Conservation (phyloP, 2,329 filamentous ascomycete species). For the Penicillium fuscoglaucum region DNA sequence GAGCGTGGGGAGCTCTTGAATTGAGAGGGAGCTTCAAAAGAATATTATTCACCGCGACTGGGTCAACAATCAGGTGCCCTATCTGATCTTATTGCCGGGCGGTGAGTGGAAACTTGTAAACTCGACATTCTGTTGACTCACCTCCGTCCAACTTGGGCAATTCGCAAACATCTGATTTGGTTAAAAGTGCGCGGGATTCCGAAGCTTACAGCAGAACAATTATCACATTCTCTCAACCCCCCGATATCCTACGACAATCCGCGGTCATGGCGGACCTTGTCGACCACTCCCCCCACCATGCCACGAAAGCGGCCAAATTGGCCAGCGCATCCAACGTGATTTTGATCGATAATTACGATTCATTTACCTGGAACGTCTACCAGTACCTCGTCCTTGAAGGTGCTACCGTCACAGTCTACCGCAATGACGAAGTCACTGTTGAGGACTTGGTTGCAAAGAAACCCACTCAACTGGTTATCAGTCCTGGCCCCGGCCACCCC, state of each 20-base stretch:
- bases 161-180: background rate
- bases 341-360: slow-evolving; percentile 98
- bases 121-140: slow-evolving; percentile 18
- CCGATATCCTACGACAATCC: background rate
- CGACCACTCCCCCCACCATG: slow-evolving; percentile 82
- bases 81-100: slow-evolving; percentile 38
- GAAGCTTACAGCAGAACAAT: background rate
- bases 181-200: background rate
- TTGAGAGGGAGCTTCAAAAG: slow-evolving; percentile 29
- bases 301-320: slow-evolving; percentile 70
- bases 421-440: slow-evolving; percentile 88
- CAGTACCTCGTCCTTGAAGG: slow-evolving; percentile 98
- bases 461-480: slow-evolving; percentile 91
- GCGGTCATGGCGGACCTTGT: slow-evolving; percentile 51
- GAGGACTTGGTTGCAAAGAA: slow-evolving; percentile 79
- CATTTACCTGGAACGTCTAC: slow-evolving; percentile 99
- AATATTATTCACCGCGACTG: slow-evolving; percentile 34
- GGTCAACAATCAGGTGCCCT: slow-evolving; percentile 43
- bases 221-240: background rate
- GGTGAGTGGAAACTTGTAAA: slow-evolving; percentile 28
- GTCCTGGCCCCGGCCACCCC: slow-evolving; percentile 92
- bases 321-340: slow-evolving; percentile 84
- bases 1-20: slow-evolving; percentile 23
- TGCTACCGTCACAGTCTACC: slow-evolving; percentile 81
- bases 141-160: background rate